Percentiles rank a stretch among this genome's conserved stretches.
Conservation (phyloP, 2,329 filamentous ascomycete genomes). For the Pseudopyricularia cyperi region DNA sequence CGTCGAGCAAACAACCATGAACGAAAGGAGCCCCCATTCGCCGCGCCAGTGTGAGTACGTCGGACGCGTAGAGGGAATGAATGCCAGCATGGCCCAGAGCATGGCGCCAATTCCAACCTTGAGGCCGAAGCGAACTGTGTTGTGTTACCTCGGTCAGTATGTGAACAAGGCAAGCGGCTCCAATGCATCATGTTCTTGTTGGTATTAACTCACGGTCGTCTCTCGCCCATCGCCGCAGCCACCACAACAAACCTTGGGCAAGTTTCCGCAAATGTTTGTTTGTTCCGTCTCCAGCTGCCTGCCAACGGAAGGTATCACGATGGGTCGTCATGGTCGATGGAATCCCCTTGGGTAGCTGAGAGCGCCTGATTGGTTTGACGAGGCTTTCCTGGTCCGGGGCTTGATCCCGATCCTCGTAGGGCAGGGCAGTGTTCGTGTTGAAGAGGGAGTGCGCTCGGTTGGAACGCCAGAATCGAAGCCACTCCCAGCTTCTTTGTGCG, state of each 20-base stretch:
- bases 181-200: background rate
- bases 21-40: constrained; percentile 92
- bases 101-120: constrained; percentile 89
- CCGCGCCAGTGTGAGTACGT: constrained; percentile 81
- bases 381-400: constrained; percentile 26
- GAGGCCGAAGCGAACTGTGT: constrained; percentile 58
- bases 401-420: constrained; percentile 18
- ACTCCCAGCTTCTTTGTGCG: constrained; percentile 73
- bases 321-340: constrained; percentile 37
- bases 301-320: constrained; percentile 43
- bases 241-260: constrained; percentile 31
- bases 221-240: constrained; percentile 33
- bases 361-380: constrained; percentile 35
- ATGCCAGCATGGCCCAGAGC: constrained; percentile 80
- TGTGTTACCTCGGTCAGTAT: constrained; percentile 13
- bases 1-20: constrained; percentile 98
- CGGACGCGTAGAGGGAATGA: constrained; percentile 63
- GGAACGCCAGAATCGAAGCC: constrained; percentile 64
- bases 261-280: constrained; percentile 27
- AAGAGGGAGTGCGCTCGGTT: constrained; percentile 2
- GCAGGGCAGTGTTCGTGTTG: constrained; percentile 7
- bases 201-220: constrained; percentile 32
- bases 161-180: background rate
- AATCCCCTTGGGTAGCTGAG: constrained; percentile 41
- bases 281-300: constrained; percentile 31